Base-by-base conservation (phyloP, 1,284 basidiomycete genomes). In the Acaromyces ingoldii region DNA sequence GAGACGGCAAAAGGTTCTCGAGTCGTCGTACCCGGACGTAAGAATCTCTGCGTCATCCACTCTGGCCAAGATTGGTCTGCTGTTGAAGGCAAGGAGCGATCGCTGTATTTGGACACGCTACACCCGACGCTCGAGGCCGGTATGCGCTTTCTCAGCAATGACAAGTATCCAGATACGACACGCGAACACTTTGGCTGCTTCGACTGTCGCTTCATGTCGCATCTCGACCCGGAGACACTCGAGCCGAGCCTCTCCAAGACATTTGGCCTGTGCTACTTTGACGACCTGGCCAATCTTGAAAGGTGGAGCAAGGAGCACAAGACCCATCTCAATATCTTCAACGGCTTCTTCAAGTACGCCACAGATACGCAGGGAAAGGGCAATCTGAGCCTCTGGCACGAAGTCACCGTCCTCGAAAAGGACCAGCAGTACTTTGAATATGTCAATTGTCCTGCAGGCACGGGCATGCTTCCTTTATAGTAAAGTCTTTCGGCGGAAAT, bases 21-120 rank as follows among this genome's bases (percentile, higher is more conserved):
- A 15, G 31, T 4, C 9, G 17, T 4, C 11, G 31, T 36, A 13
- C 26, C 26, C 9, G 46, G 46, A 10, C 31, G 19, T 10, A 22
- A 48, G 15, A 48, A 48, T 15, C 31, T 48, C 24, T 48, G 46
- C 21, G 46, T 48, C 26, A 48, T 48, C 26, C 29, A 36, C 46
- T 48, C 46, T 9, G 46, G 46, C 38, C 46, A 48, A 38, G 46
- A 48, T 22, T 48, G 26, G 29, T 33, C 26, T 10, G 15, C 11
- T 4, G n/a, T 48, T 13, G 22, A 41, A 4, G 46, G 46, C 17
- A 17, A 41, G 22, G 46, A 48, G 22, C 46, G 46, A 13, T 17
- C 17, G 24, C 24, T 48, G 17, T 48, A 48, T 24, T 6, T 48
- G 21, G 3, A 48, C 4, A 36, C 26, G 6, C 13, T 48, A 19